Conservation (phyloP, 176 grass and related monocot species). For the Puccinellia tenuiflora region DNA sequence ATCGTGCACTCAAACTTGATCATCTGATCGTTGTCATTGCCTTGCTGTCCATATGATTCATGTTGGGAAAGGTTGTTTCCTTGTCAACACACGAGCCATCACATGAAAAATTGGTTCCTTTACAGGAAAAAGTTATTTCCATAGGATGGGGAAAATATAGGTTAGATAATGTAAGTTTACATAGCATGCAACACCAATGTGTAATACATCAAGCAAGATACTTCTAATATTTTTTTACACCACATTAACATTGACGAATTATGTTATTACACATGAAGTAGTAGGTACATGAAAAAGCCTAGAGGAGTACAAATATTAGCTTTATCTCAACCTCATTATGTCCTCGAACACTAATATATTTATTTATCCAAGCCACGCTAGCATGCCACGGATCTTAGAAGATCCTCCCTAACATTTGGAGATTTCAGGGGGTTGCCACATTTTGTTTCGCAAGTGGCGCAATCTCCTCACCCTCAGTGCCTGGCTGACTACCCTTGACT, state of each 20-base stretch:
- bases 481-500: conserved; percentile 42
- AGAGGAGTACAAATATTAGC: not conserved
- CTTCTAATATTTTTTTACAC: not conserved
- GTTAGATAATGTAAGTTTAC: not conserved
- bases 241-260: not conserved
- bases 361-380: not conserved
- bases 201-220: not conserved
- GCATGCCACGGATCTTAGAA: not conserved
- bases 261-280: conserved; percentile 10
- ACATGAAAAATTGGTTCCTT: not conserved
- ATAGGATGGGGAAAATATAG: not conserved
- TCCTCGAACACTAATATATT: not conserved
- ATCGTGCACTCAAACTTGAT: too few species aligned
- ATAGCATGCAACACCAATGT: not conserved
- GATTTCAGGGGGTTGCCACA: conserved; percentile 52
- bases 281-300: not conserved
- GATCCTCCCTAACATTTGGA: not conserved
- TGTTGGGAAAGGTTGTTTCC: too few species aligned
- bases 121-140: not conserved
- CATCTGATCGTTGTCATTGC: too few species aligned
- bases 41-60: too few species aligned
- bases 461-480: conserved; percentile 54
- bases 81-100: too few species aligned
- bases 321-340: not conserved
- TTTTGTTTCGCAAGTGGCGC: conserved; percentile 58